phyloP scores from a whole-genome alignment of 352 stramenopile genomes.

The Bremia lactucae region DNA sequence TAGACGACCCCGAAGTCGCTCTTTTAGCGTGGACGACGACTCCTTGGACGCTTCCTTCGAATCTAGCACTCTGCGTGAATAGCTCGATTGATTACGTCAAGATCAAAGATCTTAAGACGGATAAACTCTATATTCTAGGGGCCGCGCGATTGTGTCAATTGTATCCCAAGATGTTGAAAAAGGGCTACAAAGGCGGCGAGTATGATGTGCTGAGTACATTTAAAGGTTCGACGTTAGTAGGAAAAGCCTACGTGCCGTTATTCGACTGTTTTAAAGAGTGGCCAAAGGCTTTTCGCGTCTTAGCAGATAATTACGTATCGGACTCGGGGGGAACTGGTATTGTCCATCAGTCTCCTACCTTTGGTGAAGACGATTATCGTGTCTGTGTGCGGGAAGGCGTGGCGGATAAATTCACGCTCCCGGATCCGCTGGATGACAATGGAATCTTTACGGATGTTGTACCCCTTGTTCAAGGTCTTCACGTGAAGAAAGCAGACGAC shows the following conservation, averaged over 20 bases:
- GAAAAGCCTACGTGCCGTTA: slow-evolving; percentile 93
- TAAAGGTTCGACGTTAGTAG: slow-evolving; percentile 88
- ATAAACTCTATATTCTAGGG: slow-evolving; percentile 90
- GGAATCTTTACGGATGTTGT: slow-evolving; percentile 92
- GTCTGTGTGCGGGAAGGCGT: slow-evolving; percentile 95
- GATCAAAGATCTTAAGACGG: slow-evolving; percentile 89
- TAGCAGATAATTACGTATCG: slow-evolving; percentile 97
- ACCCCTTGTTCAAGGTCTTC: slow-evolving; percentile 86
- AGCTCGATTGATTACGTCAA: slow-evolving; percentile 95
- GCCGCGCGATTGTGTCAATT: slow-evolving; percentile 91
- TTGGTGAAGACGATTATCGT: slow-evolving; percentile 99
- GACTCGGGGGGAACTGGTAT: slow-evolving; percentile 95
- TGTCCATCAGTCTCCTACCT: slow-evolving; percentile 97
- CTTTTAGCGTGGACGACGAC: slow-evolving; percentile 98
- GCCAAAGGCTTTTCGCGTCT: slow-evolving; percentile 90
- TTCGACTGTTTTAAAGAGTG: slow-evolving; percentile 93
- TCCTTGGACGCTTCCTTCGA: slow-evolving; percentile 98
- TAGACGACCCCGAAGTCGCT: slow-evolving; percentile 76
- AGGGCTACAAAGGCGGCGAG: slow-evolving; percentile 91
- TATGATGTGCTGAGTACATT: slow-evolving; percentile 89
- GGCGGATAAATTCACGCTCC: slow-evolving; percentile 90
- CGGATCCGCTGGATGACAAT: slow-evolving; percentile 96
- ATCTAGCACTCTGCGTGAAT: slow-evolving; percentile 97
- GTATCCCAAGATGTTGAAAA: slow-evolving; percentile 96
- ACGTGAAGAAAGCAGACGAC: slow-evolving; percentile 98